These are phyloP conservation scores for Astrothelium macrocarpum DNA, from an alignment of 495 filamentous ascomycete species.

Conservation along the genomic window DNA sequence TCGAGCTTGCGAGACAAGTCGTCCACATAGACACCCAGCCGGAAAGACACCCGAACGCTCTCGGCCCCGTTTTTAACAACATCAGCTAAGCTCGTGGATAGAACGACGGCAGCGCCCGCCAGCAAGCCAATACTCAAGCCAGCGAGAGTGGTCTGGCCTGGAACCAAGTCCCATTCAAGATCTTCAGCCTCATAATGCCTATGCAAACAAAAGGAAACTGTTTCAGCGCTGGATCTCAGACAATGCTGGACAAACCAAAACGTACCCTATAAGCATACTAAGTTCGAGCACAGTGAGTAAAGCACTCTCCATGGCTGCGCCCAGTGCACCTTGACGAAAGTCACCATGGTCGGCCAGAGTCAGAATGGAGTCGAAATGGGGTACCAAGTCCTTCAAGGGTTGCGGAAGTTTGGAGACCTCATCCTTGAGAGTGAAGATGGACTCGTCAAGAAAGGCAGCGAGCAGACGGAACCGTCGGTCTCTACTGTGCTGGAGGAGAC, in stretches of 20 bases:
- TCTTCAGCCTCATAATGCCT: conserved; percentile 19
- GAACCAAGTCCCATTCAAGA: conserved; percentile 12
- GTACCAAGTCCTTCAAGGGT: conserved; percentile 25
- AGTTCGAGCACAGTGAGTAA: conserved; percentile 32
- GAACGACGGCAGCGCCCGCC: conserved; percentile 29
- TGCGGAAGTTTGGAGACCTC: conserved; percentile 29
- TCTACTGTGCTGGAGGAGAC: too few relatives aligned
- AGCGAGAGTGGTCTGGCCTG: conserved; percentile 24
- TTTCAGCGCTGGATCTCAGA: too few relatives aligned
- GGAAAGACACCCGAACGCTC: conserved; percentile 31
- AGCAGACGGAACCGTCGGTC: too few relatives aligned
- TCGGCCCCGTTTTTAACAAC: conserved; percentile 26
- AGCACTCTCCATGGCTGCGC: conserved; percentile 32
- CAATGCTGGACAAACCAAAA: too few relatives aligned
- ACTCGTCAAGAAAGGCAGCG: too few relatives aligned
- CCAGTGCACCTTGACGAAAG: conserved; percentile 28
- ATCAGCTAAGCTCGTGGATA: conserved; percentile 28
- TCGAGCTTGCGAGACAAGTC: too few relatives aligned
- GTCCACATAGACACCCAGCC: too few relatives aligned
- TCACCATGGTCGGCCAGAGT: conserved; percentile 27
- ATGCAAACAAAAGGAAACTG: conserved; percentile 2
- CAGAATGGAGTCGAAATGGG: conserved; percentile 34
- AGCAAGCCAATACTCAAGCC: conserved; percentile 37
- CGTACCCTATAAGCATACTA: conserved; percentile 34
- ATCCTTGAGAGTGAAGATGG: too few relatives aligned